A percentile compares a stretch with the other conserved stretches of the same genome.
Conservation (phyloP, 192 early-diverging fungal species). For the Fimicolochytrium jonesii region DNA sequence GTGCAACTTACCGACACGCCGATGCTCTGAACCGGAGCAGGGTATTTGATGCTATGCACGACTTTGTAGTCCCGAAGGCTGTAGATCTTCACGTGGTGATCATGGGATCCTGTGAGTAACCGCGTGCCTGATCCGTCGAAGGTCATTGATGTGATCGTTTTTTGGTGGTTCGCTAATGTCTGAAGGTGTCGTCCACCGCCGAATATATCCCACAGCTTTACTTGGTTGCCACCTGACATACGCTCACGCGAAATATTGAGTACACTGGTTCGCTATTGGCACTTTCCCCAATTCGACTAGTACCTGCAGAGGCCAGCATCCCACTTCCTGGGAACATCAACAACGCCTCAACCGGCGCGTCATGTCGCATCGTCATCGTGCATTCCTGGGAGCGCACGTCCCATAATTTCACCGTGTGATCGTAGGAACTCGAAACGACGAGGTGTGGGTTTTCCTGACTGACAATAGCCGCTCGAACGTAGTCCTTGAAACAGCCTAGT, state of each 20-base stretch:
- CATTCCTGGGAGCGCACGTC: conserved; percentile 75
- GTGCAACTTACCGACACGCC: conserved; percentile 70
- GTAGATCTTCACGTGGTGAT: conserved; percentile 96
- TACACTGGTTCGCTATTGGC: too few species aligned
- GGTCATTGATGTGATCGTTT: conserved; percentile 87
- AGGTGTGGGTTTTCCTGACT: conserved; percentile 74
- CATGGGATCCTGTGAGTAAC: conserved; percentile 84
- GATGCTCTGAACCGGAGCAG: conserved; percentile 83
- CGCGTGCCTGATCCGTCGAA: conserved; percentile 73
- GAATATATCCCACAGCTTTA: conserved; percentile 89
- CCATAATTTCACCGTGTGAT: conserved; percentile 92
- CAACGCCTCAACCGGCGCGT: conserved; percentile 83
- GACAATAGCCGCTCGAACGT: conserved; percentile 76
- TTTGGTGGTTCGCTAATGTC: conserved; percentile 87
- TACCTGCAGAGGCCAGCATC: conserved; percentile 68
- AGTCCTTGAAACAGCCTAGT: conserved; percentile 62
- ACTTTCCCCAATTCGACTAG: too few species aligned
- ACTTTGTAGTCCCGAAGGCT: conserved; percentile 83
- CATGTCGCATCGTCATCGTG: conserved; percentile 74
- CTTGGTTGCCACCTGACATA: conserved; percentile 61
- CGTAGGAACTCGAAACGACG: conserved; percentile 84
- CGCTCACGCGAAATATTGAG: too few species aligned
- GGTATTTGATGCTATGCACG: conserved; percentile 81
- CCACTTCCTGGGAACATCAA: conserved; percentile 79
- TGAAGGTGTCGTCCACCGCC: conserved; percentile 73